Evolutionary conservation across 1,139 yeast species (phyloP).

Genomic region (Torulaspora globosa): DNA sequence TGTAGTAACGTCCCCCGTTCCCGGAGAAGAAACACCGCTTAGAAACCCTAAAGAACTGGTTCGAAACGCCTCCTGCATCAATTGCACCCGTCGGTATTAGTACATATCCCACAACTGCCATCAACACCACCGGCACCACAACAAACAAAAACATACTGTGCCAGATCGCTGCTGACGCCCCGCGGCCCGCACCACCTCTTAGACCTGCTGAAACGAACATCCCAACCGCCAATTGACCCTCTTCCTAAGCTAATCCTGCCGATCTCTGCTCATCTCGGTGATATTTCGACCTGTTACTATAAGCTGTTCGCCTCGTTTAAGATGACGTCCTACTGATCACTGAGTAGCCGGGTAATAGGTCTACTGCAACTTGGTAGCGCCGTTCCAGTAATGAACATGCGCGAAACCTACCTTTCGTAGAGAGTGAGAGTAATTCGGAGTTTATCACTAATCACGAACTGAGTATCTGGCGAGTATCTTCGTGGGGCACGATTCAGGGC

Average conservation of each 20-base stretch:
- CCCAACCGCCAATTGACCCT: not conserved
- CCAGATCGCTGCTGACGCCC: constrained; percentile 8
- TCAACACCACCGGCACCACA: constrained; percentile 8
- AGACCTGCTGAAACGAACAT: constrained; percentile 12
- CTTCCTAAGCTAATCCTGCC: no score
- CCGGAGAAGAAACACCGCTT: constrained; percentile 15
- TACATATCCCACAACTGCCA: constrained; percentile 11
- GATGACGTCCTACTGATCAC: not conserved
- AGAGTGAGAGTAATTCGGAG: no score
- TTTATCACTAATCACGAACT: no score
- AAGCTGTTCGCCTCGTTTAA: not conserved
- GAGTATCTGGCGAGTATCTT: not conserved
- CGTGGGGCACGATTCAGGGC: no score
- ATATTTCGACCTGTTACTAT: not conserved
- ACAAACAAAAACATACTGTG: constrained; percentile 15
- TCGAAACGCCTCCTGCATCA: constrained; percentile 3
- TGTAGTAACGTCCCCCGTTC: constrained; percentile 6
- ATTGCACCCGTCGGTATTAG: constrained; percentile 11
- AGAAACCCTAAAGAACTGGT: constrained; percentile 6
- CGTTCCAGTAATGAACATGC: not conserved
- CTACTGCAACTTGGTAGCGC: not conserved
- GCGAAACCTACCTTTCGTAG: no score
- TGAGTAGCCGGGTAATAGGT: no score
- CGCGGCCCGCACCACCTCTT: constrained; percentile 5
- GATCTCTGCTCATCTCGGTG: not conserved